Evolutionary conservation across 2,329 filamentous ascomycete species (phyloP).

Genomic region (Trichoderma simmonsii): DNA sequence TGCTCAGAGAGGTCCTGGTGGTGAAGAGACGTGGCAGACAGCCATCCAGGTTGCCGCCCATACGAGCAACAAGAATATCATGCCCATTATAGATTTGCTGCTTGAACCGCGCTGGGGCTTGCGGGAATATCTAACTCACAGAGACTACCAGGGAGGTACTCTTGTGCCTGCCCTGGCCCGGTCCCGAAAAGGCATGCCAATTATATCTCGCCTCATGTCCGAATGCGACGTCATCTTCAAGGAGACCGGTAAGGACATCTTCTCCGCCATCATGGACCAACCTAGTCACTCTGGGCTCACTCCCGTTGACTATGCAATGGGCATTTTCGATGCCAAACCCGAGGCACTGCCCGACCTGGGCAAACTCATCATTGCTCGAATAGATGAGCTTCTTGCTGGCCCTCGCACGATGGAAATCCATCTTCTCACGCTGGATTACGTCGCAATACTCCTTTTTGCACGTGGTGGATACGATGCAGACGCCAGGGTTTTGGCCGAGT

Average conservation of each 20-base stretch:
- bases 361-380: not conserved
- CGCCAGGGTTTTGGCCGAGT: not conserved
- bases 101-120: conserved; percentile 22
- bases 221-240: conserved; percentile 18
- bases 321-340: not conserved
- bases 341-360: not conserved
- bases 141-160: conserved; percentile 21
- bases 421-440: not conserved
- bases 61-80: not conserved
- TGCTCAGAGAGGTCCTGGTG: conserved; percentile 14
- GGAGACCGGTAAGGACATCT: conserved; percentile 23
- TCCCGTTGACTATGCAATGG: conserved; percentile 19
- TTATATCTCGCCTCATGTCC: conserved; percentile 15
- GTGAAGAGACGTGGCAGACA: conserved; percentile 20
- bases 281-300: not conserved
- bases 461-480: conserved; percentile 1
- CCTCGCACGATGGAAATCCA: conserved; percentile 7
- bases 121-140: conserved; percentile 19
- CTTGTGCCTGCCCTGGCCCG: conserved; percentile 10
- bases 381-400: conserved; percentile 7
- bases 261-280: conserved; percentile 19
- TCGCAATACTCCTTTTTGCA: not conserved
- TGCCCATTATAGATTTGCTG: conserved; percentile 20
- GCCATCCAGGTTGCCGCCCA: conserved; percentile 19
- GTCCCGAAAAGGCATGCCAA: not conserved